Base-by-base conservation (phyloP, 306 rosid genomes). In the Trifolium fragiferum region DNA sequence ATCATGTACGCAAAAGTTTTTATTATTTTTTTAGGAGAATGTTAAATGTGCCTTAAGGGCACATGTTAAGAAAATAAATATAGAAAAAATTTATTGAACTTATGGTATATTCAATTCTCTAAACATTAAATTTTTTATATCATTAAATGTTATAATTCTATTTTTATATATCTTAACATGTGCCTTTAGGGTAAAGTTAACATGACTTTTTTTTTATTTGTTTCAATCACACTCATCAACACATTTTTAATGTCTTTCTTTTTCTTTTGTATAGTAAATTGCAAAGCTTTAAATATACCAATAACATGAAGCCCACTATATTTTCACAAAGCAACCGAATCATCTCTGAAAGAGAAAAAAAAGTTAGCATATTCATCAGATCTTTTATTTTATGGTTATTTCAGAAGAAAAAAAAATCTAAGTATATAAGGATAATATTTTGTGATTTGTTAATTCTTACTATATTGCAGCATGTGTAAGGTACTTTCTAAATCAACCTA, bases 261-360 rank as follows among this genome's bases (percentile, higher is more conserved):
- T 79, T 47, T 63, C 5, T 40, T 43, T 41, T 53, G 10, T 71
- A n/a, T 41, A 70, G 8, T 69, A 33, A 71, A 43, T 54, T 49
- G 40, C 38, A 61, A 51, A 75, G 73, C 71, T 68, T 14, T 62
- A 47, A 74, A 25, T 59, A 25, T 59, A 46, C 78, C 80, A 80
- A 82, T 59, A 77, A 81, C 88, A 79, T 80, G 90, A 84, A 72
- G 61, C 80, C 86, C 91, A 78, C 82, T 80, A 74, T 66, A 68
- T 77, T 66, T 65, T 38, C 70, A 37, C 73, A 81, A 68, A 69
- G 72, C 86, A 82, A 74, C 66, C 38, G 25, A 83, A 85, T 73
- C 86, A 82, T 81, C 80, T 75, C 51, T 62, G 32, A 69, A 77
- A 78, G 40, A 37, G 13, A 55, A 63, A 30, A 65, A 78, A 62